phyloP scores from a whole-genome alignment of 1,139 yeast species.

The Spencermartinsiella ligniputridi region DNA sequence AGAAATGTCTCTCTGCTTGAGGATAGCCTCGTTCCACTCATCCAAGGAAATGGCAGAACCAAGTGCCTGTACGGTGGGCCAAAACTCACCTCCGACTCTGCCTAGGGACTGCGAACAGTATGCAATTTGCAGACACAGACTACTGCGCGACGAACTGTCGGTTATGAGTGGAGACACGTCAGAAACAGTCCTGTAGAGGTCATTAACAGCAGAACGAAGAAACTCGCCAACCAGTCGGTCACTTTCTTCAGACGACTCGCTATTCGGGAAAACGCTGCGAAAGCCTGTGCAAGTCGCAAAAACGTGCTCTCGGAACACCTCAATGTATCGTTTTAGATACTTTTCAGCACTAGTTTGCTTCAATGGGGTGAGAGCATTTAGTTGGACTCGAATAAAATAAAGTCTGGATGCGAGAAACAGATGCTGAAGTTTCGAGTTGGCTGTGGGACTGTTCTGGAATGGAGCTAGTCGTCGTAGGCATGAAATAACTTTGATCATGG shows the following conservation, averaged over 20 bases:
- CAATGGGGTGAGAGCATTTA: conserved; percentile 53
- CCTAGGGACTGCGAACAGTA: conserved; percentile 74
- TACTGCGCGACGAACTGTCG: conserved; percentile 49
- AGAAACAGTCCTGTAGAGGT: conserved; percentile 35
- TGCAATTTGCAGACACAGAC: conserved; percentile 64
- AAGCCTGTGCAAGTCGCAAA: conserved; percentile 68
- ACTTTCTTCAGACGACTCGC: conserved; percentile 12
- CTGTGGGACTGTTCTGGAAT: conserved; percentile 19
- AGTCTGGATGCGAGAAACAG: conserved; percentile 35
- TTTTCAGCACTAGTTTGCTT: conserved; percentile 49
- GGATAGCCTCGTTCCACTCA: conserved; percentile 38
- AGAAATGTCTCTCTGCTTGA: conserved; percentile 38
- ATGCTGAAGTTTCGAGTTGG: conserved; percentile 27
- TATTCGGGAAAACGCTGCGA: conserved; percentile 54
- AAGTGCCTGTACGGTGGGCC: conserved; percentile 33
- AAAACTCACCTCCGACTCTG: conserved; percentile 65
- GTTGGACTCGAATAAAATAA: conserved; percentile 37
- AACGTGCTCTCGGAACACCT: conserved; percentile 76
- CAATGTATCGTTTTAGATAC: conserved; percentile 73
- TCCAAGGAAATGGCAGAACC: conserved; percentile 26
- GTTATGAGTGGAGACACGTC: conserved; percentile 38
- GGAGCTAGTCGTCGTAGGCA: conserved; percentile 54
- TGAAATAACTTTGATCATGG: conserved; percentile 71
- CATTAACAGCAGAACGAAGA: conserved; percentile 36
- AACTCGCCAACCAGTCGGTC: conserved; percentile 41